Evolutionary conservation across 2,329 filamentous ascomycete species (phyloP).

Genomic region (Akanthomyces lecanii): DNA sequence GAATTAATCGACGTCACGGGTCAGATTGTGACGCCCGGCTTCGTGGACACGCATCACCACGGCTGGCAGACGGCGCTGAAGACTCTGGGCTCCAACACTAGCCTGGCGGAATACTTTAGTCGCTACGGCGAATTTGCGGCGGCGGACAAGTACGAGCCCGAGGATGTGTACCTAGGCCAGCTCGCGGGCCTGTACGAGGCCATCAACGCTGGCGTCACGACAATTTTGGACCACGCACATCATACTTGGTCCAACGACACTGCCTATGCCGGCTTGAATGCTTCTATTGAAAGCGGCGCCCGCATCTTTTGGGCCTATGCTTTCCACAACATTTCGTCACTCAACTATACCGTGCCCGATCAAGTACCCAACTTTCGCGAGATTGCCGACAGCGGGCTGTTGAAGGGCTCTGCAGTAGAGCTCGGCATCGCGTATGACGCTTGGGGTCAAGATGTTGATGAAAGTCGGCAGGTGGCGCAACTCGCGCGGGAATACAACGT

Average conservation of each 20-base stretch:
- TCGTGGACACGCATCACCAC: conserved; percentile 54
- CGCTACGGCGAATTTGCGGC: conserved; percentile 17
- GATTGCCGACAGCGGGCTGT: conserved; percentile 28
- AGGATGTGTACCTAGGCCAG: conserved; percentile 10
- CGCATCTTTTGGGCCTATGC: conserved; percentile 44
- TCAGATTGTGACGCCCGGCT: conserved; percentile 52
- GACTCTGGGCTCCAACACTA: conserved; percentile 49
- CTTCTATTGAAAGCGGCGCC: conserved; percentile 44
- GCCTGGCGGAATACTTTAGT: conserved; percentile 43
- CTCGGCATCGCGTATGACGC: conserved; percentile 41
- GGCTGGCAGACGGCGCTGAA: conserved; percentile 54
- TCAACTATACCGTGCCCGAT: conserved; percentile 31
- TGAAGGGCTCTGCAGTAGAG: conserved; percentile 29
- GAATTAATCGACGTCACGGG: conserved; percentile 45
- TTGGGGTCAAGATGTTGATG: conserved; percentile 27
- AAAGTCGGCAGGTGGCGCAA: conserved; percentile 29
- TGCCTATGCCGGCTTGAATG: conserved; percentile 41
- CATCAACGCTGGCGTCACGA: conserved; percentile 6
- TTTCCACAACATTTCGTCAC: conserved; percentile 32
- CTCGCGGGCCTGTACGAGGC: conserved; percentile 10
- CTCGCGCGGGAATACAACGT: conserved; percentile 36
- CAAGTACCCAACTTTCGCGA: conserved; percentile 38
- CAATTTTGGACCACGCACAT: conserved; percentile 12
- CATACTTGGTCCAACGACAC: conserved; percentile 21
- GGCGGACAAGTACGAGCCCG: conserved; percentile 29